Percentiles rank a stretch among this genome's conserved stretches.
phyloP scores from a whole-genome alignment of 192 early-diverging fungal species.

The Umbelopsis isabellina region DNA sequence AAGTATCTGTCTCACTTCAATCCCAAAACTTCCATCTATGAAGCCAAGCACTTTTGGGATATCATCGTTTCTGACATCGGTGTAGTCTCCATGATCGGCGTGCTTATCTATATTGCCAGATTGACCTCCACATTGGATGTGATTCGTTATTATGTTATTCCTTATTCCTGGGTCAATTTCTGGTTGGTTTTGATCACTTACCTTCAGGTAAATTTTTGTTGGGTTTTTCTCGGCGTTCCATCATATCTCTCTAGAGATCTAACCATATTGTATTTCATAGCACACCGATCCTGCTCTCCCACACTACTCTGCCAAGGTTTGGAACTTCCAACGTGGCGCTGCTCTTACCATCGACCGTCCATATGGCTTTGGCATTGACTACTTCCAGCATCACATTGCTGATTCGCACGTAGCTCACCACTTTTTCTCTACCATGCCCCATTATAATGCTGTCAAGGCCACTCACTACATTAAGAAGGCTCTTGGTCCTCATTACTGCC shows the following conservation, averaged over 20 bases:
- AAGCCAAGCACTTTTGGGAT: conserved; percentile 66
- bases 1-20: conserved; percentile 86
- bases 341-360: conserved; percentile 87
- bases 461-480: conserved; percentile 80
- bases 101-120: conserved; percentile 55
- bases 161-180: conserved; percentile 91
- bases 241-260: too few species aligned
- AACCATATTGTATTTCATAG: conserved; percentile 45
- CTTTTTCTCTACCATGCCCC: conserved; percentile 96
- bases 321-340: conserved; percentile 94
- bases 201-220: conserved; percentile 56
- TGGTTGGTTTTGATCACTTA: conserved; percentile 96
- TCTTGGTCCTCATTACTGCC: conserved; percentile 81
- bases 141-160: conserved; percentile 83
- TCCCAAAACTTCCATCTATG: conserved; percentile 80
- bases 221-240: too few species aligned
- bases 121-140: conserved; percentile 58
- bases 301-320: conserved; percentile 83
- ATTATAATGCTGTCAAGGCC: conserved; percentile 92
- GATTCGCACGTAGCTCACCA: conserved; percentile 97
- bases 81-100: conserved; percentile 56
- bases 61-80: conserved; percentile 75
- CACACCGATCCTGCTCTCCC: conserved; percentile 89
- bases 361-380: conserved; percentile 84
- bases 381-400: conserved; percentile 79